Conservation (phyloP, 1,139 yeast genomes). For the Chernovozyma aurita region DNA sequence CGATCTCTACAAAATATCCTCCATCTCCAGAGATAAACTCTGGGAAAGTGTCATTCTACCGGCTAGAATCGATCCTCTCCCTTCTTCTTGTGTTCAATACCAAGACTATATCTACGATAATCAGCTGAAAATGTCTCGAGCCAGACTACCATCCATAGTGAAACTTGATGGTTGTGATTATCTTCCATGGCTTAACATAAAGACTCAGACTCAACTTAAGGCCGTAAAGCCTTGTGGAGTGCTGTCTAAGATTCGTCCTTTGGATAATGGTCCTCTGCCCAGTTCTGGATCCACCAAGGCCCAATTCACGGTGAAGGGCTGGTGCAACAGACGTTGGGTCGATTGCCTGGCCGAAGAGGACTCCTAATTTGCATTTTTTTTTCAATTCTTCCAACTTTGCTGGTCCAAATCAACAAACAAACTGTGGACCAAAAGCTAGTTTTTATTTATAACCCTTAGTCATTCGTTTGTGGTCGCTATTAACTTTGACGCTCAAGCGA, state of each 20-base stretch:
- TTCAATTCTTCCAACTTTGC: too few species aligned
- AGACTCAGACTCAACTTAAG: conserved; percentile 1
- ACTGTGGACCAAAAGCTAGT: too few species aligned
- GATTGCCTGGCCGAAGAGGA: not conserved
- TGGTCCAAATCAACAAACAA: too few species aligned
- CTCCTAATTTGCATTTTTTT: not conserved
- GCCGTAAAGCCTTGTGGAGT: conserved; percentile 36
- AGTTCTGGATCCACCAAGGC: conserved; percentile 34
- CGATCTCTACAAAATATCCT: conserved; percentile 30
- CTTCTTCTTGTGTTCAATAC: conserved; percentile 11
- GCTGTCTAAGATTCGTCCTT: conserved; percentile 17
- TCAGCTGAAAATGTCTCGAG: not conserved
- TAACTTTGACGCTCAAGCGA: too few species aligned
- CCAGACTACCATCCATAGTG: conserved; percentile 3
- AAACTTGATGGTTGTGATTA: conserved; percentile 6
- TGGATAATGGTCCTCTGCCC: conserved; percentile 33
- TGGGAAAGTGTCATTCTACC: conserved; percentile 47
- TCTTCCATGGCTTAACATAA: conserved; percentile 7
- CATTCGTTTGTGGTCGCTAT: too few species aligned
- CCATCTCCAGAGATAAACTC: conserved; percentile 39
- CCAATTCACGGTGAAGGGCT: conserved; percentile 52
- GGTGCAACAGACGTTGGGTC: conserved; percentile 49
- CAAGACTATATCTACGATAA: conserved; percentile 9
- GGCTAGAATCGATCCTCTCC: conserved; percentile 37
- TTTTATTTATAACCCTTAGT: too few species aligned